These are phyloP conservation scores for Naganishia vaughanmartiniae DNA, from an alignment of 768 basidiomycete genomes.

Conservation along the genomic window DNA sequence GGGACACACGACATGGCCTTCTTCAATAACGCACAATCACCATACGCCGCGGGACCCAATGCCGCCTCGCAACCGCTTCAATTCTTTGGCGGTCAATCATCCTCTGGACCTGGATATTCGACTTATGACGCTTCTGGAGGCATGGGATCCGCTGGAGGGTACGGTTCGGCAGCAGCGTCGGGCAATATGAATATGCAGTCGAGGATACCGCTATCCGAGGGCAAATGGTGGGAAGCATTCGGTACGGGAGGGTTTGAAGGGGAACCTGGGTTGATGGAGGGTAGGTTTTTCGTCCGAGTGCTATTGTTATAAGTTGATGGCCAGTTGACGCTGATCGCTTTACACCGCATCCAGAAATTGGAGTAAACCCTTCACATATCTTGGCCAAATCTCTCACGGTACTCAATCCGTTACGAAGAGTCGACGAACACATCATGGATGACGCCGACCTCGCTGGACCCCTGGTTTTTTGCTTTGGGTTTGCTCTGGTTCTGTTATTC, in stretches of 20 bases:
- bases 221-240: constrained; percentile 93
- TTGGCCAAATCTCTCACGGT: constrained; percentile 90
- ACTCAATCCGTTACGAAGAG: constrained; percentile 78
- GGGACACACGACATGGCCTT: constrained; percentile 22
- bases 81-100: constrained; percentile 44
- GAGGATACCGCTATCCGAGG: constrained; percentile 70
- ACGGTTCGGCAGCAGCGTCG: constrained; percentile 56
- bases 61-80: constrained; percentile 44
- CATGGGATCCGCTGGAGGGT: constrained; percentile 56
- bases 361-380: constrained; percentile 97
- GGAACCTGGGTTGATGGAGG: constrained; percentile 91
- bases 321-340: neutral
- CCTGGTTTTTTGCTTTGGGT: constrained; percentile 89
- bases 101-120: constrained; percentile 42
- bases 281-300: constrained; percentile 55
- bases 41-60: constrained; percentile 9
- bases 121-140: constrained; percentile 34
- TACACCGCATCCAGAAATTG: constrained; percentile 67
- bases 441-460: constrained; percentile 97
- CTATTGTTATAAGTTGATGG: neutral
- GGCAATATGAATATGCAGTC: constrained; percentile 47
- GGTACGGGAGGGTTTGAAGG: constrained; percentile 93
- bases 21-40: constrained; percentile 26
- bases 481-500: constrained; percentile 85
- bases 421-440: constrained; percentile 95